Conservation (phyloP, 2,329 filamentous ascomycete species). For the Furcasterigmium sp. region DNA sequence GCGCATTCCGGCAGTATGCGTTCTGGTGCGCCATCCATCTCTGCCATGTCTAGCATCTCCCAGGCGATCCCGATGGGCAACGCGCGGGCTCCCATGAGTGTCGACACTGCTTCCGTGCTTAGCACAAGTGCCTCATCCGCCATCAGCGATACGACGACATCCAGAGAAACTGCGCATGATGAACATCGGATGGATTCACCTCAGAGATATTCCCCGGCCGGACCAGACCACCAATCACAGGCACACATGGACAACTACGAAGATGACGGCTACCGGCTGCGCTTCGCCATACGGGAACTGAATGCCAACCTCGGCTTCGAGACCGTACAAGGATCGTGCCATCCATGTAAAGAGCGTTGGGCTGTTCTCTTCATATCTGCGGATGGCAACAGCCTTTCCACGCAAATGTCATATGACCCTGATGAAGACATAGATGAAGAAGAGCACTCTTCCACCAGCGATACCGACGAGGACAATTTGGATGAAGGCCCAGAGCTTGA, state of each 20-base stretch:
- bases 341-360: conserved; percentile 81
- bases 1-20: conserved; percentile 55
- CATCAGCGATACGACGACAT: conserved; percentile 64
- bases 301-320: conserved; percentile 59
- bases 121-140: conserved; percentile 70
- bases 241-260: conserved; percentile 48
- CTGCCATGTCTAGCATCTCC: conserved; percentile 62
- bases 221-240: conserved; percentile 37
- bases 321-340: conserved; percentile 60
- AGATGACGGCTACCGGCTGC: conserved; percentile 60
- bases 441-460: conserved; percentile 53
- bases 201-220: conserved; percentile 49
- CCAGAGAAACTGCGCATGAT: conserved; percentile 58
- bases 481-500: conserved; percentile 59
- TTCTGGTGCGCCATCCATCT: conserved; percentile 64
- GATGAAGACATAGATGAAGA: conserved; percentile 62
- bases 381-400: conserved; percentile 64
- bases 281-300: conserved; percentile 67
- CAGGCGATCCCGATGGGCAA: conserved; percentile 60
- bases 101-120: conserved; percentile 64
- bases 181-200: conserved; percentile 43
- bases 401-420: conserved; percentile 67
- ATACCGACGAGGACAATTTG: conserved; percentile 58
- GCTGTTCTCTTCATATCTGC: conserved; percentile 72
- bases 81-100: conserved; percentile 40